Percentiles rank a stretch among this genome's conserved stretches.
Conservation (phyloP, 371 early-diverging fungal species). For the Sporodiniella umbellata region DNA sequence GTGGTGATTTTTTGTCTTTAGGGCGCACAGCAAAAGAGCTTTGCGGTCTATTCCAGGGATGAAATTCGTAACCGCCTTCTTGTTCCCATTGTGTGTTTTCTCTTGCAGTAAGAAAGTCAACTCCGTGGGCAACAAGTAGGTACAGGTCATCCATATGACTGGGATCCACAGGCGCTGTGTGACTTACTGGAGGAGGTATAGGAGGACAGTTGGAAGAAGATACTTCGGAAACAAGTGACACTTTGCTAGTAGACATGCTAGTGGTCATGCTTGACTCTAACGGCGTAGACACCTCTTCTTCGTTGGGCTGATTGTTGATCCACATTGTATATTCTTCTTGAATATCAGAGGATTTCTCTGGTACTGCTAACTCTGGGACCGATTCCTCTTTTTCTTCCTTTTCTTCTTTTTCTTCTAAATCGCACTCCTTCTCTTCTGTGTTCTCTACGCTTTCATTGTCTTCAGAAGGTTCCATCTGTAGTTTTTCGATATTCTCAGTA, state of each 20-base stretch:
- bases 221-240: neutral
- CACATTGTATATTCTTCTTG: neutral
- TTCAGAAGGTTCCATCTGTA: too few species aligned
- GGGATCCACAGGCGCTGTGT: neutral
- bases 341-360: neutral
- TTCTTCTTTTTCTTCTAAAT: neutral
- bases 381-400: neutral
- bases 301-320: neutral
- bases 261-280: neutral
- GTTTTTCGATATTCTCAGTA: too few species aligned
- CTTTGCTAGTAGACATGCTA: neutral
- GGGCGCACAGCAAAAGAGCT: constrained; percentile 41
- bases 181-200: constrained; percentile 4
- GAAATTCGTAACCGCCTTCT: constrained; percentile 48
- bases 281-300: neutral
- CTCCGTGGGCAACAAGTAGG: constrained; percentile 41
- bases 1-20: constrained; percentile 7
- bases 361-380: neutral
- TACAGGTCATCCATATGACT: constrained; percentile 27
- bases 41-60: constrained; percentile 48
- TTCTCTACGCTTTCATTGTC: too few species aligned
- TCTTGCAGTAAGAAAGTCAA: constrained; percentile 34
- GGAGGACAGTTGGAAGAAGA: constrained; percentile 1
- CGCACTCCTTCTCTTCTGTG: too few species aligned
- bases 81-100: constrained; percentile 49